phyloP scores from a whole-genome alignment of 257 asterid genomes.

The Solanum piurae region DNA sequence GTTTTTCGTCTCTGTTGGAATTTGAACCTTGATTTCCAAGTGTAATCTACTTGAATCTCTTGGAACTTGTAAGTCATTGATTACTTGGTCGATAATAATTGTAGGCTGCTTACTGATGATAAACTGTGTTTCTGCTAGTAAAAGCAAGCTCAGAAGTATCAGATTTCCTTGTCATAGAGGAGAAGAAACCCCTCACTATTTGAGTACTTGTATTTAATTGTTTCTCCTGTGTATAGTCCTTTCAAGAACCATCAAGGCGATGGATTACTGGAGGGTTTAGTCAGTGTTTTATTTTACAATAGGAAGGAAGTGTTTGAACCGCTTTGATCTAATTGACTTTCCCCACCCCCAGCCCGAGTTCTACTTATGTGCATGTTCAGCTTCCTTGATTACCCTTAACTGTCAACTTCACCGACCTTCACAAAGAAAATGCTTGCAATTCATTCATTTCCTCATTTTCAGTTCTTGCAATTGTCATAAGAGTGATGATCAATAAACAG shows the following conservation, averaged over 20 bases:
- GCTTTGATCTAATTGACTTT: neutral
- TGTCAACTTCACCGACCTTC: neutral
- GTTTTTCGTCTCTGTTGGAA: neutral
- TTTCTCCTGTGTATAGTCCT: neutral
- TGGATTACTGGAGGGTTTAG: neutral
- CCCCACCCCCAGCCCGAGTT: neutral
- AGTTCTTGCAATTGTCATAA: neutral
- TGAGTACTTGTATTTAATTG: neutral
- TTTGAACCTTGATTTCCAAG: neutral
- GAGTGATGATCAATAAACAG: neutral
- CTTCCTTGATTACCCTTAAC: neutral
- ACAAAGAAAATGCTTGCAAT: neutral
- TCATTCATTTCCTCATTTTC: neutral
- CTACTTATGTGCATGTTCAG: neutral
- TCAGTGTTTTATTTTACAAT: neutral
- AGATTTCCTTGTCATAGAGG: neutral
- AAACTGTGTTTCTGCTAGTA: neutral
- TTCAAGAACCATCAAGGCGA: neutral
- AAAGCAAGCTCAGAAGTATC: neutral
- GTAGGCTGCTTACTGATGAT: neutral
- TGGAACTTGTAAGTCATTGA: neutral
- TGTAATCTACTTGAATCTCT: neutral
- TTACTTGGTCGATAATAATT: neutral
- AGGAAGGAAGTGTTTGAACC: neutral
- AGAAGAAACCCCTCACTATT: neutral